Base-by-base conservation (phyloP, 179 eudicot species). In the Corrigiola litoralis region DNA sequence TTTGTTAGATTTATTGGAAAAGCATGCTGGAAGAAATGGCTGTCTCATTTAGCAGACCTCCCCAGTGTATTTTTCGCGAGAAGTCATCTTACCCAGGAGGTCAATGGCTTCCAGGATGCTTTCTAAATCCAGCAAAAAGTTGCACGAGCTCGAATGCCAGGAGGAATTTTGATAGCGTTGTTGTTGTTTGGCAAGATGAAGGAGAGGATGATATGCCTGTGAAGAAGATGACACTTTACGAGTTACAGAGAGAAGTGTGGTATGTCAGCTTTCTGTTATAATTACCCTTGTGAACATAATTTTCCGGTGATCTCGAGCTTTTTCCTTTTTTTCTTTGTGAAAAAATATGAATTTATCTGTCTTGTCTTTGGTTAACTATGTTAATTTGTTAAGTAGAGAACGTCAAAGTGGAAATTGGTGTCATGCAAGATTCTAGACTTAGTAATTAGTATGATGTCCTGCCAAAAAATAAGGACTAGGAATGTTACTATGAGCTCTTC, bases 71-170 rank as follows among this genome's bases (percentile, higher is more conserved):
- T 68, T 50, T 94, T 49, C 72, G 52, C 18, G 91, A 88, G 47
- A 74, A 73, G 61, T 66, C 84, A 33, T 77, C 80, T 44, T 75
- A 82, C 57, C 96, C 99, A 4, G 99, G 97, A 55, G 99, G 99
- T 65, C 85, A 79, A 44, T 94, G 99, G 99, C 89, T 94, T 66
- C 92, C 92, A 54, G 86, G 86, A 20, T 90, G 92, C 70, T 65
- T 56, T 63, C 21, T 85, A 18, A 94, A 94, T 78, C 94, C 95
- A 8, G 96, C 95, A 52, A 77, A 77, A 50, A 83, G 69, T 74
- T 87, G 97, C 74, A 73, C 90, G 82, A 75, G 69, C 66, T 62
- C 77, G 53, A 84, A 72, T 66, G 72, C 69, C n/a, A 70, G 75
- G 71, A 84, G 91, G 71, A 75, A 74, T 66, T 74, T 71, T 65